Conservation (phyloP, 2,329 filamentous ascomycete species). For the Neonectria neomacrospora region DNA sequence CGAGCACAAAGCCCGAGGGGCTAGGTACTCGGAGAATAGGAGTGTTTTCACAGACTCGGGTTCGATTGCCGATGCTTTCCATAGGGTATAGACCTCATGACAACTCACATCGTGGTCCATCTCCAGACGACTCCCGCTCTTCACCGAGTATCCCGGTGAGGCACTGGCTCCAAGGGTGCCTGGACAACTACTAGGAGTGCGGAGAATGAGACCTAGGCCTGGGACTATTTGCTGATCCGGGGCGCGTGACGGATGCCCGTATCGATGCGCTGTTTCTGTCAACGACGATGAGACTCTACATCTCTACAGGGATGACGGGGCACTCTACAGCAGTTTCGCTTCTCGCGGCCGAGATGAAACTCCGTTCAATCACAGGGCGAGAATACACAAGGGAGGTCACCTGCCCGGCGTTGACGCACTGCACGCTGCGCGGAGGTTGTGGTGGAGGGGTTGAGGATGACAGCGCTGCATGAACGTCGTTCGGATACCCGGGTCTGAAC, state of each 20-base stretch:
- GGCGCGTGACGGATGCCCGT: constrained; percentile 11
- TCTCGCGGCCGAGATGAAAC: neutral
- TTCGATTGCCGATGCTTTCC: neutral
- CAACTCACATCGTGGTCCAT: constrained; percentile 1
- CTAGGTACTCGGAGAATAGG: neutral
- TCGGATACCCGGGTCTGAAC: constrained; percentile 20
- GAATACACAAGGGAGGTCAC: constrained; percentile 9
- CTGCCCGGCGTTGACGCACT: constrained; percentile 11
- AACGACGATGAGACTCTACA: neutral
- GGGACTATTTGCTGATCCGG: constrained; percentile 7
- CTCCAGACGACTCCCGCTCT: neutral
- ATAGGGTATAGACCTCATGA: constrained; percentile 9
- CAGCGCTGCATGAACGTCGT: constrained; percentile 17
- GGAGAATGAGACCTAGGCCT: constrained; percentile 5
- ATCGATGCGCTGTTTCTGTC: constrained; percentile 1
- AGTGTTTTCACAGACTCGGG: neutral
- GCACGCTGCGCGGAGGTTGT: neutral
- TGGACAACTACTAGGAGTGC: neutral
- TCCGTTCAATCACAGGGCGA: neutral
- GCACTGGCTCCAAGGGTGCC: constrained; percentile 1
- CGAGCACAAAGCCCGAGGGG: neutral
- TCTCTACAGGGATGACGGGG: neutral
- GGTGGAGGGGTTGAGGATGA: constrained; percentile 14
- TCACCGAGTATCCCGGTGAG: constrained; percentile 20
- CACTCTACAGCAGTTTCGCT: neutral